Evolutionary conservation across 352 stramenopile genomes (phyloP), one percentile per base, ranked within the genome.

Genomic region (Pythium coloratum): DNA sequence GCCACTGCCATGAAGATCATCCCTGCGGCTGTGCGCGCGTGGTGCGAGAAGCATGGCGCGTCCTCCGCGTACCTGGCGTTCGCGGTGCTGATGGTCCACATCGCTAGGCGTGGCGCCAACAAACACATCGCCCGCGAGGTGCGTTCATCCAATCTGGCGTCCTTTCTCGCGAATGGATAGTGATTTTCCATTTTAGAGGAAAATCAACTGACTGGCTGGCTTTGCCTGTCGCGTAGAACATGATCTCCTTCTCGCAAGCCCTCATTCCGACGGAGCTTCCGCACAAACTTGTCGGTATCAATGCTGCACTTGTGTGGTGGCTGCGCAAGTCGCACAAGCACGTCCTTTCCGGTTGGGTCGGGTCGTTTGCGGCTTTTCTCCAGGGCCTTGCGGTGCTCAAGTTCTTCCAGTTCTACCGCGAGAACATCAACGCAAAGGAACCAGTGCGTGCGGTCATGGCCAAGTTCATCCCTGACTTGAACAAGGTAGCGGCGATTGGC

Each of bases 201-300:
- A 24, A 24, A 24, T 24, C 20, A 24, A 30, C 26, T 46, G 30
- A 46, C 53, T 44, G 33, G 38, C 26, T 14, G 26, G 34, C 32
- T 46, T 33, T 5, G 4, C 7, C 14, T 36, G 28, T 33, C 24
- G 1, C 2, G 26, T 24, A 74, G 67, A 70, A 70, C 44, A 46
- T 74, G 18, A 26, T 89, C 50, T 79, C 75, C n/a, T 86, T 91
- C 71, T 83, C 82, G 24, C 71, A 72, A 24, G 77, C 80, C 12
- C 71, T 88, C 62, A 55, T 90, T 24, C 79, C 81, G 34, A 84
- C 78, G 6, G 81, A 90, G 69, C 76, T 88, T n/a, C 71, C 79
- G 49, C 81, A 90, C 70, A 86, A 81, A 26, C 58, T 90, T 47
- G 30, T 90, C 20, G 70, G 73, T 6, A 16, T 88, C 49, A 84